phyloP scores from a whole-genome alignment of 1,284 basidiomycete species.

The Ganoderma sp. region DNA sequence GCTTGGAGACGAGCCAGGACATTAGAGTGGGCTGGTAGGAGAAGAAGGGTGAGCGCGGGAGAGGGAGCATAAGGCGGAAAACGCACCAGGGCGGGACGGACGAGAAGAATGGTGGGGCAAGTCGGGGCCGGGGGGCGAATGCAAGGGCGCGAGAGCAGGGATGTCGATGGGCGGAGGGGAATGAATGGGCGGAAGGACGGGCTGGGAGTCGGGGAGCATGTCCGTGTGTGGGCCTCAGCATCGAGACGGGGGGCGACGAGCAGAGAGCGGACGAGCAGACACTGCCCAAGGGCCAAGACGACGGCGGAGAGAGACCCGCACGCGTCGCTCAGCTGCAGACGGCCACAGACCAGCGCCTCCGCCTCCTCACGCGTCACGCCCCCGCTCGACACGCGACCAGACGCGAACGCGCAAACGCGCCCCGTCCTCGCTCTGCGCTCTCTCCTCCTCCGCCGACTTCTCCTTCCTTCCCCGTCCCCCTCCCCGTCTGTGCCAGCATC shows the following conservation, averaged over 20 bases:
- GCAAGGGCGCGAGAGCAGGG: conserved; percentile 22
- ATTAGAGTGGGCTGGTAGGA: conserved; percentile 35
- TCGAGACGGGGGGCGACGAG: conserved; percentile 11
- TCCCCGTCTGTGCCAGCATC: background rate
- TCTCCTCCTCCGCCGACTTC: background rate
- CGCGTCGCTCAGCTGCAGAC: no score
- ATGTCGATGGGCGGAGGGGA: conserved; percentile 31
- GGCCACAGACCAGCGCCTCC: no score
- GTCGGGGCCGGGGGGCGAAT: conserved; percentile 14
- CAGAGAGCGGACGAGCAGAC: background rate
- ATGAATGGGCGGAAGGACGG: conserved; percentile 29
- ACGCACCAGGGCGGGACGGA: conserved; percentile 24
- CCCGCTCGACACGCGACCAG: conserved; percentile 1
- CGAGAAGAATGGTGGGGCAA: conserved; percentile 24
- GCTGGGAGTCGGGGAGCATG: conserved; percentile 22
- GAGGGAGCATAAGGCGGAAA: background rate
- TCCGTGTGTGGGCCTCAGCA: conserved; percentile 13
- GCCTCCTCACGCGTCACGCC: background rate
- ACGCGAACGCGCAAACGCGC: conserved; percentile 2
- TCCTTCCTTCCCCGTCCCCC: background rate
- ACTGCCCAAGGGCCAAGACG: background rate
- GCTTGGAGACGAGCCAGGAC: conserved; percentile 52
- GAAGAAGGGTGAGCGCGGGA: background rate
- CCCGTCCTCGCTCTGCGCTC: background rate
- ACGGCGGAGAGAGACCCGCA: no score